A percentile compares a stretch with the other conserved stretches of the same genome.
These are phyloP conservation scores for Coccomyxa sp. DNA, from an alignment of 139 green algal species.

Conservation along the genomic window DNA sequence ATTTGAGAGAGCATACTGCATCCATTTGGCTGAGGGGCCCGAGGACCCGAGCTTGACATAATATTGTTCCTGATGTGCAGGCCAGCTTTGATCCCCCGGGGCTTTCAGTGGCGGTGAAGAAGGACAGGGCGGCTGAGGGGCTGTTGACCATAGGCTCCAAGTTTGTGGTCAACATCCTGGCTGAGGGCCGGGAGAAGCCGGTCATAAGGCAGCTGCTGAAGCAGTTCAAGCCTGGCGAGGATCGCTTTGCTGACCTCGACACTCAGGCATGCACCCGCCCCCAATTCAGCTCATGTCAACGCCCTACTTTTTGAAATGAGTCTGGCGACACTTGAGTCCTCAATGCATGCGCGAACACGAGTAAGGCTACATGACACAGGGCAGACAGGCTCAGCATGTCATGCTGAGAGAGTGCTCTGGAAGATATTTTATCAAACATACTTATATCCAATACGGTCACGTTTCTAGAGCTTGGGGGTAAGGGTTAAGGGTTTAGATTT, in stretches of 20 bases:
- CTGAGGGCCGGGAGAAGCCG: conserved; percentile 52
- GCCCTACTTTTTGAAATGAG: background rate
- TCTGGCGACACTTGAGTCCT: no score
- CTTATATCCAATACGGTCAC: no score
- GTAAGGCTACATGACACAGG: no score
- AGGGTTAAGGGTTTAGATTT: no score
- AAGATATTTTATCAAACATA: no score
- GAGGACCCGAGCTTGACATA: no score
- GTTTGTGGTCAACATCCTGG: conserved; percentile 87
- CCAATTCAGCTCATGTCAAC: background rate
- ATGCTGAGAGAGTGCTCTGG: no score
- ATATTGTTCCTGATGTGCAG: conserved; percentile 21
- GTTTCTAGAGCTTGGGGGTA: no score
- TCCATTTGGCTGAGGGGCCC: no score
- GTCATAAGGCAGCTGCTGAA: conserved; percentile 74
- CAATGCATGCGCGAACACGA: no score
- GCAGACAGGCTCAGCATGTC: no score
- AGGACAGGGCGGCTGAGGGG: conserved; percentile 90
- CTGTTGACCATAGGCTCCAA: conserved; percentile 61
- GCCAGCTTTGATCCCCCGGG: conserved; percentile 88
- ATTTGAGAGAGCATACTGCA: no score
- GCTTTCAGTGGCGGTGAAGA: conserved; percentile 87
- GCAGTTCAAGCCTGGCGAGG: conserved; percentile 78
- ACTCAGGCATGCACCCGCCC: background rate
- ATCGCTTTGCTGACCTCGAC: conserved; percentile 74